A percentile compares a stretch with the other conserved stretches of the same genome.
These are phyloP conservation scores for Saccharum officinarum DNA, from an alignment of 176 grass and related monocot genomes.

Conservation along the genomic window DNA sequence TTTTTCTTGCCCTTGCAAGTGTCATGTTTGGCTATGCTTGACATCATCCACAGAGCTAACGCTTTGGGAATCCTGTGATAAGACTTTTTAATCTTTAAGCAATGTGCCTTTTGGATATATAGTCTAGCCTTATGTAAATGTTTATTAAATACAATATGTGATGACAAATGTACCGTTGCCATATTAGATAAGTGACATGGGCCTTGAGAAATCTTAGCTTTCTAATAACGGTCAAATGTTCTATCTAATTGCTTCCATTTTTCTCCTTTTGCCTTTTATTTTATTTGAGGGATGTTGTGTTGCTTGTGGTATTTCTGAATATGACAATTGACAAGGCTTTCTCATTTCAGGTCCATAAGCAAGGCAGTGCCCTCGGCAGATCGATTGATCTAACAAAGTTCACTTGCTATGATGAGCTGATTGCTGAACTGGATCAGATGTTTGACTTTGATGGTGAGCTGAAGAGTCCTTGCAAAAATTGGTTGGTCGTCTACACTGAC, in stretches of 20 bases:
- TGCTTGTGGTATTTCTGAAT: background rate
- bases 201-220: background rate
- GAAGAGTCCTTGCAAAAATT: constrained; percentile 51
- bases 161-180: background rate
- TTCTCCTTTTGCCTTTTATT: background rate
- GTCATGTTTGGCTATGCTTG: background rate
- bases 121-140: background rate
- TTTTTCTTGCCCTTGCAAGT: background rate
- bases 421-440: constrained; percentile 77
- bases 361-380: constrained; percentile 86
- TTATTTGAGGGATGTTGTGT: background rate
- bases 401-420: constrained; percentile 61
- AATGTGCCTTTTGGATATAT: background rate
- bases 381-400: constrained; percentile 89
- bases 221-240: background rate
- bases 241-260: constrained; percentile 1
- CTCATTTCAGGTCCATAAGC: constrained; percentile 82
- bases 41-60: background rate
- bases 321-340: background rate
- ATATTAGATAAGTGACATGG: background rate
- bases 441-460: constrained; percentile 87
- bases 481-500: constrained; percentile 87
- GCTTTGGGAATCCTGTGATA: background rate
- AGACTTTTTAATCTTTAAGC: background rate
- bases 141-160: background rate